Base-by-base conservation (phyloP, 257 asterid genomes). In the Petunia axillaris region DNA sequence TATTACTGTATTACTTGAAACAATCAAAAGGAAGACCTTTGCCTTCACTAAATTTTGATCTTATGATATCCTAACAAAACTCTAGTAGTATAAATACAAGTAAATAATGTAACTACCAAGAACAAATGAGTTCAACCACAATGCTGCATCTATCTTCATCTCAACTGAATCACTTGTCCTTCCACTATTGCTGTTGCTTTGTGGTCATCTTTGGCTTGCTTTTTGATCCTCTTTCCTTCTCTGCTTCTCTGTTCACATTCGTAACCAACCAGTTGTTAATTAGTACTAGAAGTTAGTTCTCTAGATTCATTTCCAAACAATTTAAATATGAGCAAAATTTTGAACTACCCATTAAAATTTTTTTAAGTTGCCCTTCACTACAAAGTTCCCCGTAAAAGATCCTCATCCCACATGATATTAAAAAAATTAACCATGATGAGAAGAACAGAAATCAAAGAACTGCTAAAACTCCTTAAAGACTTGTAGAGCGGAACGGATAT, bases 11-110 rank as follows among this genome's bases (percentile, higher is more conserved):
- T 25, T 25, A 71, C 5, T 71, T 40, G 60, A 6, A 11, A 44
- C 41, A 50, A 50, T 50, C 77, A 73, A 11, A 73, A 73, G 78
- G 78, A 50, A 73, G 78, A 73, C 78, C 78, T 73, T 73, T 73
- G 78, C 78, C 78, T 73, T 50, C 78, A 73, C 78, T 73, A 36
- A 6, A 73, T 2, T 73, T 73, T 73, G 78, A 73, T 73, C 46
- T 35, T 50, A 10, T 50, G 2, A 73, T 73, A 73, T 73, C 36
- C 11, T 48, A 50, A 50, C 13, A 35, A 71, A 36, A 62, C 78
- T 50, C 60, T 71, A 35, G 44, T 50, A 44, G 44, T 73, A 50
- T 68, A 68, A 44, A 68, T 44, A 68, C 76, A 68, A 68, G 76
- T 68, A 4, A 68, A 16, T 25, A 50, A 60, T 73, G 35, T 36